Percentiles rank a stretch among this genome's conserved stretches.
phyloP scores from a whole-genome alignment of 169 alveolate species.

The Cryptosporidium bovis region DNA sequence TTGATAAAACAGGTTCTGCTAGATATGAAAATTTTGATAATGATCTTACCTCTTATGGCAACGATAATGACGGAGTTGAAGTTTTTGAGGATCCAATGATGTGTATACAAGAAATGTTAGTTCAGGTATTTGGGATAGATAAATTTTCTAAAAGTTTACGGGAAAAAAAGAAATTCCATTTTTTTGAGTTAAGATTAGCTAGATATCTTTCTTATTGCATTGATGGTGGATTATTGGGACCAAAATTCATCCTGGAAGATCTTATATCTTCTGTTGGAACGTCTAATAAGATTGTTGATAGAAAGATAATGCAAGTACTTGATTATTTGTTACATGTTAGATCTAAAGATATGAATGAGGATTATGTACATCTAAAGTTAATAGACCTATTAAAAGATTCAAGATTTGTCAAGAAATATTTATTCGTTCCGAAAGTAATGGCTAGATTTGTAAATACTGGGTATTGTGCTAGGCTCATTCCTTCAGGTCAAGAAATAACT shows the following conservation, averaged over 20 bases:
- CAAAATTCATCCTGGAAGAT: conserved; percentile 51
- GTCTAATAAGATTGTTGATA: conserved; percentile 35
- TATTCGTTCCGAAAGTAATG: conserved; percentile 65
- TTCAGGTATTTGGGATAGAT: conserved; percentile 51
- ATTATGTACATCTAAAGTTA: conserved; percentile 33
- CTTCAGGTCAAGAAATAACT: conserved; percentile 41
- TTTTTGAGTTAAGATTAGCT: conserved; percentile 68
- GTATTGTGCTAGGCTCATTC: conserved; percentile 72
- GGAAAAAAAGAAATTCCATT: conserved; percentile 33
- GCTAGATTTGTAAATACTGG: conserved; percentile 71
- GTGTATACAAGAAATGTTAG: conserved; percentile 65
- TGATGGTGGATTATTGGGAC: conserved; percentile 73
- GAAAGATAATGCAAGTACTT: conserved; percentile 55
- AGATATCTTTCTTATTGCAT: conserved; percentile 61
- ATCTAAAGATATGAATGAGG: conserved; percentile 51
- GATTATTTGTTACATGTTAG: conserved; percentile 61
- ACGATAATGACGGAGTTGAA: conserved; percentile 29
- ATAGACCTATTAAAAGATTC: conserved; percentile 44
- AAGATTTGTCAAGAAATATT: conserved; percentile 42
- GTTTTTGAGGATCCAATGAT: conserved; percentile 69
- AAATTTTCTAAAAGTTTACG: conserved; percentile 25
- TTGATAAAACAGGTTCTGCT: conserved; percentile 50
- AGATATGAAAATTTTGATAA: conserved; percentile 10
- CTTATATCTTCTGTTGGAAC: conserved; percentile 47
- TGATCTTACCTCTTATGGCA: neutral